Evolutionary conservation across 2,329 filamentous ascomycete genomes (phyloP).

Genomic region (Microsporum canis): DNA sequence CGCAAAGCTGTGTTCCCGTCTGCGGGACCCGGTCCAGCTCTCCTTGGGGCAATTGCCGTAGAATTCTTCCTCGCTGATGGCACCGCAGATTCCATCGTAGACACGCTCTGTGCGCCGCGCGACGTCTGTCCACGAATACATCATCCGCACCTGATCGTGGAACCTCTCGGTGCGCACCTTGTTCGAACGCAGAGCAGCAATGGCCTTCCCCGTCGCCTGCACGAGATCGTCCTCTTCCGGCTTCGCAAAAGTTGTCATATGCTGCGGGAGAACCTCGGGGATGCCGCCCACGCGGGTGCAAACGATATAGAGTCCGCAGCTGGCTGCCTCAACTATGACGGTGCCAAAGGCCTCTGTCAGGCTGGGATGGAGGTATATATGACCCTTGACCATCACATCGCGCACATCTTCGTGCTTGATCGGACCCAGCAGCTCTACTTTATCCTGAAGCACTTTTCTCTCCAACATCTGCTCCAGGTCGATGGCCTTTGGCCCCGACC

Average conservation of each 20-base stretch:
- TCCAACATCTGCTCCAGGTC: slow-evolving; percentile 98
- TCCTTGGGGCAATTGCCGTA: slow-evolving; percentile 66
- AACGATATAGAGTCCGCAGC: slow-evolving; percentile 90
- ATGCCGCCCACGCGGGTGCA: slow-evolving; percentile 95
- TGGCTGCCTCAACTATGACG: slow-evolving; percentile 93
- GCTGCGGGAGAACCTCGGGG: slow-evolving; percentile 83
- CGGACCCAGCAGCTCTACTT: slow-evolving; percentile 82
- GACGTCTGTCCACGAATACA: slow-evolving; percentile 98
- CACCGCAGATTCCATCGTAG: slow-evolving; percentile 82
- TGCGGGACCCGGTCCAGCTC: slow-evolving; percentile 59
- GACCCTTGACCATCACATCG: slow-evolving; percentile 92
- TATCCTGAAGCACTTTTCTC: slow-evolving; percentile 83
- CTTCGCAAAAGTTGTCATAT: slow-evolving; percentile 97
- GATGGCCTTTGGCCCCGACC: slow-evolving; percentile 90
- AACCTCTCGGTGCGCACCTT: slow-evolving; percentile 86
- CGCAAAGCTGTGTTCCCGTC: slow-evolving; percentile 70
- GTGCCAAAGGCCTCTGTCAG: slow-evolving; percentile 96
- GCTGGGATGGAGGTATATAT: slow-evolving; percentile 92
- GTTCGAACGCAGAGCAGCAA: slow-evolving; percentile 71
- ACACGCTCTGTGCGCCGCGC: slow-evolving; percentile 87
- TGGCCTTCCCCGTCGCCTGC: slow-evolving; percentile 75
- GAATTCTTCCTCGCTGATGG: slow-evolving; percentile 75
- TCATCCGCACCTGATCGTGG: slow-evolving; percentile 91
- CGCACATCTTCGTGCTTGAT: slow-evolving; percentile 93
- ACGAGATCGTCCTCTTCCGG: slow-evolving; percentile 95